Conservation (phyloP, 768 basidiomycete genomes). For the Termitomyces sp. region DNA sequence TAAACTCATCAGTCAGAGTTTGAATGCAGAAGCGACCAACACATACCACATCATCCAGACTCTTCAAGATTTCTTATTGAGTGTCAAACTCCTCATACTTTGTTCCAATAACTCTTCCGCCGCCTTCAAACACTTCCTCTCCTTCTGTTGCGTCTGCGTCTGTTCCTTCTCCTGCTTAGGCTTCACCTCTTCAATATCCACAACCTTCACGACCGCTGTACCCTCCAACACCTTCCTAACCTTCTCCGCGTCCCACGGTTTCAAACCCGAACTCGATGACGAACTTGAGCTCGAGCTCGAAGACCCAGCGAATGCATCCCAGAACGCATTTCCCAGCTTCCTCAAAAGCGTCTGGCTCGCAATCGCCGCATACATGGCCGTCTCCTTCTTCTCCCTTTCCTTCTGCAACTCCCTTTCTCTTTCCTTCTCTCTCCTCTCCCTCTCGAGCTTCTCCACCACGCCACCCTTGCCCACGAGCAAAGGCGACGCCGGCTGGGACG, state of each 20-base stretch:
- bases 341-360: conserved; percentile 72
- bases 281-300: conserved; percentile 16
- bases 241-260: conserved; percentile 67
- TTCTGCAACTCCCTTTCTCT: conserved; percentile 23
- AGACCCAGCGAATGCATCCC: conserved; percentile 80
- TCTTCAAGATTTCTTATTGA: conserved; percentile 42
- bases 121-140: conserved; percentile 21
- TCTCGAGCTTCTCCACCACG: conserved; percentile 25
- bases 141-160: conserved; percentile 16
- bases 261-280: conserved; percentile 21
- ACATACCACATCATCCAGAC: neutral
- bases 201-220: conserved; percentile 72
- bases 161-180: neutral
- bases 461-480: conserved; percentile 21
- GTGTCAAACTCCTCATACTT: conserved; percentile 61
- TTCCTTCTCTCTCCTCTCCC: conserved; percentile 17
- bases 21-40: neutral
- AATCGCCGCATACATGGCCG: conserved; percentile 63
- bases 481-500: conserved; percentile 41
- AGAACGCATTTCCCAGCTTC: conserved; percentile 74
- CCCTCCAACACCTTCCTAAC: conserved; percentile 79
- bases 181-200: conserved; percentile 54
- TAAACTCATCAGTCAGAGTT: neutral
- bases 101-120: conserved; percentile 52
- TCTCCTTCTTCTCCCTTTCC: conserved; percentile 33